Evolutionary conservation across 371 early-diverging fungal genomes (phyloP).

Genomic region (Saksenaea oblongispora): DNA sequence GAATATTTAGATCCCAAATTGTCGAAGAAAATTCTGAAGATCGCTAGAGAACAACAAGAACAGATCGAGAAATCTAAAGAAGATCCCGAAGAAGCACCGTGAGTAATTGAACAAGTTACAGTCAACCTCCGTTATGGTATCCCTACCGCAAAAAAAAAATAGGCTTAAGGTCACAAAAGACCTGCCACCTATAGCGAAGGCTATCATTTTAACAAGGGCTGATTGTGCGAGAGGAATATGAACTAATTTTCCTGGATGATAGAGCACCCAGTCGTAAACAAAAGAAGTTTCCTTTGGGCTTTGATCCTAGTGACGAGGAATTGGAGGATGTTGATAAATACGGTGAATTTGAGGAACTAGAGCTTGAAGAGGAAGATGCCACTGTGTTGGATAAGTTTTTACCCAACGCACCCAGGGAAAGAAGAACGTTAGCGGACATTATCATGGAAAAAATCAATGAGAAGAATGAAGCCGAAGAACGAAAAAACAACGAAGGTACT

Average conservation of each 20-base stretch:
- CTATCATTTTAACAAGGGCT: too few relatives aligned
- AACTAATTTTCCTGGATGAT: neutral
- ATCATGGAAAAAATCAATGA: constrained; percentile 93
- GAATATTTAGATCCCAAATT: constrained; percentile 87
- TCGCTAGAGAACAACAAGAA: constrained; percentile 90
- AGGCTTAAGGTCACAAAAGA: neutral
- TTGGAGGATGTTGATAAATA: constrained; percentile 61
- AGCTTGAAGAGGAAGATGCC: constrained; percentile 77
- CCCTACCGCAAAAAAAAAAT: too few relatives aligned
- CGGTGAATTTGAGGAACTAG: constrained; percentile 55
- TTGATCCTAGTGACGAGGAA: constrained; percentile 54
- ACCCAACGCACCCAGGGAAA: constrained; percentile 78
- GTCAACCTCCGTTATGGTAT: constrained; percentile 10
- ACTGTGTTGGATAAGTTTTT: constrained; percentile 86
- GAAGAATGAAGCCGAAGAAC: constrained; percentile 56
- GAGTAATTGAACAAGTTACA: constrained; percentile 18
- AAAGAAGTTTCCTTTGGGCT: constrained; percentile 33
- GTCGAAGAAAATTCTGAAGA: constrained; percentile 84
- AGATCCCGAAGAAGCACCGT: constrained; percentile 35
- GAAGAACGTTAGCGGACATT: constrained; percentile 88
- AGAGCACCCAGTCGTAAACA: constrained; percentile 10
- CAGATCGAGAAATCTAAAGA: constrained; percentile 64
- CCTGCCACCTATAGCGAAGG: neutral
- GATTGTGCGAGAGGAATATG: too few relatives aligned
- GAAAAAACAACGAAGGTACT: constrained; percentile 24